Base-by-base conservation (phyloP, 192 early-diverging fungal genomes). In the Diversispora epigaea region DNA sequence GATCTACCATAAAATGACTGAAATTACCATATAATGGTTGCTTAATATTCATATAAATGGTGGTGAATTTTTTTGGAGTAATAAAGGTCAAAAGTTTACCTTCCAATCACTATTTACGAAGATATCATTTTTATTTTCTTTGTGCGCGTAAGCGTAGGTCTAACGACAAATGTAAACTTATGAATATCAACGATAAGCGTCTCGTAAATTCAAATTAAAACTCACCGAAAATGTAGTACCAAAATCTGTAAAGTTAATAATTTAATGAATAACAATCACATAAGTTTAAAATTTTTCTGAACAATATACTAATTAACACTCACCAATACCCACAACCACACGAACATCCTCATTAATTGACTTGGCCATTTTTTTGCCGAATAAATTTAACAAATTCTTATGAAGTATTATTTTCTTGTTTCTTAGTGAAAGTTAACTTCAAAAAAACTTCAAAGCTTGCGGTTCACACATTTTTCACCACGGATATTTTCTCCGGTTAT, bases 151-250 rank as follows among this genome's bases (percentile, higher is more conserved):
- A 15, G 61, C 61, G 17, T 40, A 63, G 39, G 32, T 40, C 61
- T 63, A 64, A n/a, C 8, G 8, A 43, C 12, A 10, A 17, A n/a
- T 40, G 22, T 4, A 40, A 12, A 40, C 41, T 63, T 11, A 43
- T 43, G 8, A 0, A 63, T 17, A 40, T 2, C 7, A 7, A 3
- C 9, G 17, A 52, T 14, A 4, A 52, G 11, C 9, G 2, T 4
- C 17, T 14, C 2, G 7, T 52, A n/a, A 14, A 11, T 7, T 4
- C 17, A 17, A n/a, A 32, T 14, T 2, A 39, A 25, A 17, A 40
- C 61, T 63, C 40, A 63, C 61, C 25, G 61, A 63, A 63, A 41
- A 63, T 6, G 61, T 63, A 14, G 61, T 63, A 17, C 61, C 61
- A 6, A 63, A 63, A 43, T 63, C 61, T n/a, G n/a, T n/a, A n/a